Evolutionary conservation across 495 filamentous ascomycete species (phyloP), one percentile per base, ranked within the genome.

Genomic region (Letharia columbiana): DNA sequence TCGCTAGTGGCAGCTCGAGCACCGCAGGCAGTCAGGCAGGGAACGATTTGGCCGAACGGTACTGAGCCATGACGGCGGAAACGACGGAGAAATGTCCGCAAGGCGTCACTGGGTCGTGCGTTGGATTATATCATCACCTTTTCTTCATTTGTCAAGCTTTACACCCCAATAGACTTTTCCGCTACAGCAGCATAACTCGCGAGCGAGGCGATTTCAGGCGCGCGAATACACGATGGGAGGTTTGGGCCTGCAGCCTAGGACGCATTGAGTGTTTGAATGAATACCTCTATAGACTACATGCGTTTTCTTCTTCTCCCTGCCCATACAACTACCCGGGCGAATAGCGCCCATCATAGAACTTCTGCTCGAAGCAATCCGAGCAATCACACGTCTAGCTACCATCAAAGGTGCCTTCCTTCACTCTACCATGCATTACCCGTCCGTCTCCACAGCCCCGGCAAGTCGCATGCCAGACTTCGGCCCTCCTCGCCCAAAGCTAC

Each of bases 1-100:
- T 87, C 73, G 74, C 77, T 5, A 84, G 82, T 44, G 79, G 83
- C 50, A 78, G 74, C 41, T 83, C 83, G 17, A 85, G 82, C 23
- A 76, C 76, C 31, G 78, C 72, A 1, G 75, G 75, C 62, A 83
- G 79, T 49, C 79, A 82, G 12, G 75, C 84, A 17, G 71, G 67
- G 3, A 71, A 71, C 2, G 70, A 74, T 37, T 33, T 73, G 49
- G 66, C 63, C 28, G 73, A 69, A 13, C 33, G 67, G 23, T 70
- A 65, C 59, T 72, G 65, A 70, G 20, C 11, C 31, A 65, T 12
- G 41, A 9, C 54, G 18, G 54, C 37, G 40, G 31, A 31, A n/a
- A 23, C 40, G 37, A 37, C 41, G 31, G 33, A 59, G 58, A 42
- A 35, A 35, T 11, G 33, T 37, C 54, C 54, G 33, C 54, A 37